Evolutionary conservation across 1,284 basidiomycete genomes (phyloP).

Genomic region (Microstroma glucosiphilum): DNA sequence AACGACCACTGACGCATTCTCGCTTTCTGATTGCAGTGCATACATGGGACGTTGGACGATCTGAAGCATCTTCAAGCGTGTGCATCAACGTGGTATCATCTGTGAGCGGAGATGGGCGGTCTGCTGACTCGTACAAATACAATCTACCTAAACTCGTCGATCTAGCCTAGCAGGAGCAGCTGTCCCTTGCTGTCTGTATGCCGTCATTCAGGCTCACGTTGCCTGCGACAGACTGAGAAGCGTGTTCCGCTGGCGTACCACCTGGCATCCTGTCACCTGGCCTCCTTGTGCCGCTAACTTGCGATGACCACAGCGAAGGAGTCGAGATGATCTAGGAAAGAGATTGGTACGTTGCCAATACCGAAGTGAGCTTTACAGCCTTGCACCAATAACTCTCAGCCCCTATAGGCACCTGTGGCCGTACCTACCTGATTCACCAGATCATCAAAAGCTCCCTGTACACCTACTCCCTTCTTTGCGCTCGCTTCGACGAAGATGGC

Average conservation of each 20-base stretch:
- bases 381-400: not conserved
- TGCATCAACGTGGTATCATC: too few relatives aligned
- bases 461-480: conserved; percentile 44
- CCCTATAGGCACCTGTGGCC: not conserved
- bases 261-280: conserved; percentile 49
- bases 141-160: too few relatives aligned
- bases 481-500: conserved; percentile 75
- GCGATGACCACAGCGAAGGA: conserved; percentile 35
- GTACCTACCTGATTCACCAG: conserved; percentile 37
- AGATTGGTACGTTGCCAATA: not conserved
- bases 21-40: too few relatives aligned
- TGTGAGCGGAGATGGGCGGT: too few relatives aligned
- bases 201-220: conserved; percentile 34
- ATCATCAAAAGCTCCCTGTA: conserved; percentile 46
- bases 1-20: too few relatives aligned
- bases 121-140: too few relatives aligned
- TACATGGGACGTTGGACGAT: too few relatives aligned
- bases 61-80: too few relatives aligned
- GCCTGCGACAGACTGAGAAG: conserved; percentile 31
- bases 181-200: conserved; percentile 26
- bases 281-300: conserved; percentile 28
- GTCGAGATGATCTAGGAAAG: conserved; percentile 35
- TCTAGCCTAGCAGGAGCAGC: conserved; percentile 28
- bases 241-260: conserved; percentile 38
- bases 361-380: not conserved